Evolutionary conservation across 2,329 filamentous ascomycete genomes (phyloP).

Genomic region (Westerdykella ornata): DNA sequence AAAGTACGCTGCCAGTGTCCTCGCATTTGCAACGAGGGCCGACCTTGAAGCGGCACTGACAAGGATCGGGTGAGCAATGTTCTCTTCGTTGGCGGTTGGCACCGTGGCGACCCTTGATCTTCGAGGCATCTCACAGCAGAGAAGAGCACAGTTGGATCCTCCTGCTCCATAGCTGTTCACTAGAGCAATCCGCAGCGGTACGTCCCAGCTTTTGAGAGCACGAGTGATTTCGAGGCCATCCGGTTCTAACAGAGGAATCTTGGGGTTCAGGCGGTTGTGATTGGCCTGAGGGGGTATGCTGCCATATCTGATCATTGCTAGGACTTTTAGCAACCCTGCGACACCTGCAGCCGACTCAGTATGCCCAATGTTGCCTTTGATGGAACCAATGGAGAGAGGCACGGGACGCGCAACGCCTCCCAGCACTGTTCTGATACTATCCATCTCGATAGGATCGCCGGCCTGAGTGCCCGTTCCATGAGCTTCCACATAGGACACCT

Average conservation of each 20-base stretch:
- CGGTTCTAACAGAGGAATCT: slow-evolving; percentile 8
- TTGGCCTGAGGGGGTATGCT: slow-evolving; percentile 11
- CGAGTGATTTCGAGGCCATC: slow-evolving; percentile 10
- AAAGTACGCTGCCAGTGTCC: background rate
- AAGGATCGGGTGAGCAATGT: background rate
- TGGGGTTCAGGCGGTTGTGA: slow-evolving; percentile 14
- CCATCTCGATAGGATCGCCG: slow-evolving; percentile 12
- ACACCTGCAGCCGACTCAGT: slow-evolving; percentile 31
- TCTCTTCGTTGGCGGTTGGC: background rate
- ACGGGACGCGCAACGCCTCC: slow-evolving; percentile 3
- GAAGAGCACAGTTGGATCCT: slow-evolving; percentile 14
- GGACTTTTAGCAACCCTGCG: slow-evolving; percentile 19
- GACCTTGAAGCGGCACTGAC: background rate
- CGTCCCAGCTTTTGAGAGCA: slow-evolving; percentile 4
- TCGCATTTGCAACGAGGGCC: background rate
- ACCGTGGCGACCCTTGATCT: slow-evolving; percentile 2
- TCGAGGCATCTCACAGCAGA: slow-evolving; percentile 6
- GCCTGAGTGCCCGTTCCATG: slow-evolving; percentile 15
- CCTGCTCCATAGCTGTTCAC: slow-evolving; percentile 38
- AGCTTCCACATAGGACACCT: slow-evolving; percentile 12
- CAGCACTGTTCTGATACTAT: slow-evolving; percentile 8
- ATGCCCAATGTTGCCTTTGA: slow-evolving; percentile 35
- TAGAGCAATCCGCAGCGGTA: slow-evolving; percentile 15
- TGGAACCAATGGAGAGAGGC: slow-evolving; percentile 20
- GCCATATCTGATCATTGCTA: slow-evolving; percentile 12